phyloP scores from a whole-genome alignment of 1,284 basidiomycete species.

The Tilletiopsis washingtonensis region DNA sequence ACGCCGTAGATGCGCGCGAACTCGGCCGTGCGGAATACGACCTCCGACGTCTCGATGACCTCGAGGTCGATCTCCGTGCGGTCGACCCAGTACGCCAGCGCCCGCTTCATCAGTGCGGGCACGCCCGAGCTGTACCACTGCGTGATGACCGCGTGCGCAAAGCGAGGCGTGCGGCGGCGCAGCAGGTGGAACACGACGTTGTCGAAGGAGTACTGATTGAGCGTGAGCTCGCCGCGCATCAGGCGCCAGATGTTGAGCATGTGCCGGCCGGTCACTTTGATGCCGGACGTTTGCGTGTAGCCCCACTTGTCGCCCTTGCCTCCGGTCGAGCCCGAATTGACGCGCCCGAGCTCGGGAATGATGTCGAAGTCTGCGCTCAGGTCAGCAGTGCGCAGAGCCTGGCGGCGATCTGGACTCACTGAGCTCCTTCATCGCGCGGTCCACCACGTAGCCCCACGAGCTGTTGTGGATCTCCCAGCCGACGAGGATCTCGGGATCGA shows the following conservation, averaged over 20 bases:
- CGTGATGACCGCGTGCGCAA: conserved; percentile 61
- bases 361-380: conserved; percentile 47
- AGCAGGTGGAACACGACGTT: conserved; percentile 60
- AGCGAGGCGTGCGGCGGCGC: conserved; percentile 58
- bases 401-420: no score
- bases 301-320: conserved; percentile 56
- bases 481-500: conserved; percentile 83
- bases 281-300: conserved; percentile 66
- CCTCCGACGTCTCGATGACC: conserved; percentile 38
- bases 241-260: conserved; percentile 88
- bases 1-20: conserved; percentile 94
- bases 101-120: conserved; percentile 10
- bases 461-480: conserved; percentile 85
- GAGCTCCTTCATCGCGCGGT: conserved; percentile 54
- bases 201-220: conserved; percentile 80
- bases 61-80: conserved; percentile 26
- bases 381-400: conserved; percentile 19
- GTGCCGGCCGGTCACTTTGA: conserved; percentile 79
- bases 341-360: conserved; percentile 47
- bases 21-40: conserved; percentile 54
- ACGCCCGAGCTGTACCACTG: conserved; percentile 57
- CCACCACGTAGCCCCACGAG: conserved; percentile 82
- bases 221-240: conserved; percentile 72
- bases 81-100: conserved; percentile 30
- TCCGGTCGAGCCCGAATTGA: conserved; percentile 32